phyloP scores from a whole-genome alignment of 73 alveolate species.

The Halteria grandinella region DNA sequence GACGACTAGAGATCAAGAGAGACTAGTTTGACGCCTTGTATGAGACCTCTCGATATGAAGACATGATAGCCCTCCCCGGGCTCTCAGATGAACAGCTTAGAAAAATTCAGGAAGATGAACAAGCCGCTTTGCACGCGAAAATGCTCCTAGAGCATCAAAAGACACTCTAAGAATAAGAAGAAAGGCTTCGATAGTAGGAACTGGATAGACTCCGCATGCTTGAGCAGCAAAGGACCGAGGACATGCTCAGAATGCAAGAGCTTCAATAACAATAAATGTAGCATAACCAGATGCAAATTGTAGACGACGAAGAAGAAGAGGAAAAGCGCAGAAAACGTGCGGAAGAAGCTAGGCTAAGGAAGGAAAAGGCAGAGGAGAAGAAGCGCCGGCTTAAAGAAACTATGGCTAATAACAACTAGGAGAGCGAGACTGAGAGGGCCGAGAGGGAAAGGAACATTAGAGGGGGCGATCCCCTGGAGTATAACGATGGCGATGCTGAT shows the following conservation, averaged over 20 bases:
- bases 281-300: too few relatives aligned
- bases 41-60: constrained; percentile 96
- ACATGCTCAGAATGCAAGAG: too few relatives aligned
- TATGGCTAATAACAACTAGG: too few relatives aligned
- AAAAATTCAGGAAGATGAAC: constrained; percentile 72
- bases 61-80: constrained; percentile 77
- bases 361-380: constrained; percentile 41
- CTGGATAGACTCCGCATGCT: neutral
- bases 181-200: neutral
- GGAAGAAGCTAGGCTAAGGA: constrained; percentile 61
- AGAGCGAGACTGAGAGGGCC: too few relatives aligned
- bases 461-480: constrained; percentile 89
- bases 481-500: constrained; percentile 97
- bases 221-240: constrained; percentile 49
- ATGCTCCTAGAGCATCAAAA: constrained; percentile 55
- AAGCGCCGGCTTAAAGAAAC: constrained; percentile 39
- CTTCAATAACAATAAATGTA: too few relatives aligned
- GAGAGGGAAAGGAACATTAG: too few relatives aligned
- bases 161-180: neutral
- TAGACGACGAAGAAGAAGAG: constrained; percentile 83
- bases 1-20: constrained; percentile 80
- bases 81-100: constrained; percentile 47
- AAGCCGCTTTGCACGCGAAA: constrained; percentile 66
- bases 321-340: constrained; percentile 65
- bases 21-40: constrained; percentile 96